A percentile compares a stretch with the other conserved stretches of the same genome.
Evolutionary conservation across 2,329 filamentous ascomycete genomes (phyloP).

Genomic region (Aspergillus felis): DNA sequence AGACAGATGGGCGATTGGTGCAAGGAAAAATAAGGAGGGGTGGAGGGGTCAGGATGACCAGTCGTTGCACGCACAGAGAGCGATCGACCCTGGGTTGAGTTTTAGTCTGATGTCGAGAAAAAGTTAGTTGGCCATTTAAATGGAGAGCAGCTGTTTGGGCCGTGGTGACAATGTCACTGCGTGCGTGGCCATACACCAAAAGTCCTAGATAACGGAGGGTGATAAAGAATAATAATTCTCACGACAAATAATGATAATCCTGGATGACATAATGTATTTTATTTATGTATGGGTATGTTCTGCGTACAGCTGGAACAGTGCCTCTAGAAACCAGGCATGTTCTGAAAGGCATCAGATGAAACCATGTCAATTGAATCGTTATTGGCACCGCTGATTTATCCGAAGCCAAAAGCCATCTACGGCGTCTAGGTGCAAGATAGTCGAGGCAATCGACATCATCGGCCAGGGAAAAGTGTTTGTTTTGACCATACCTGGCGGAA

Average conservation of each 20-base stretch:
- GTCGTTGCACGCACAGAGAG: conserved; percentile 1
- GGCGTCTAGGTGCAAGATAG: neutral
- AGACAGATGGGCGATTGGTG: conserved; percentile 7
- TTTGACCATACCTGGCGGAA: conserved; percentile 16
- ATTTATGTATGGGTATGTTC: neutral
- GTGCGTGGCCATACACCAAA: neutral
- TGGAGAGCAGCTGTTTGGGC: neutral
- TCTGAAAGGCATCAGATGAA: neutral
- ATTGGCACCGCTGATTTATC: neutral
- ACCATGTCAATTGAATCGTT: neutral
- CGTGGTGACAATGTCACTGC: conserved; percentile 4
- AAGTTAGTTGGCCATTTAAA: neutral
- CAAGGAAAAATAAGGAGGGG: conserved; percentile 8
- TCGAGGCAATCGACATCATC: neutral
- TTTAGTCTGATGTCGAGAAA: conserved; percentile 5
- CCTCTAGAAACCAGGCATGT: neutral
- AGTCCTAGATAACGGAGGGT: neutral
- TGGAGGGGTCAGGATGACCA: conserved; percentile 5
- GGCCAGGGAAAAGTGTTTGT: conserved; percentile 5
- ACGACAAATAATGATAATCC: neutral
- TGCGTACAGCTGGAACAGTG: neutral
- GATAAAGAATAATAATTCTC: neutral
- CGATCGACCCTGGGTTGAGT: conserved; percentile 12
- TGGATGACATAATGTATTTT: neutral
- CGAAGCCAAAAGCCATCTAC: neutral